These are phyloP conservation scores for Centaurea solstitialis DNA, from an alignment of 129 eudicot genomes.

Conservation along the genomic window DNA sequence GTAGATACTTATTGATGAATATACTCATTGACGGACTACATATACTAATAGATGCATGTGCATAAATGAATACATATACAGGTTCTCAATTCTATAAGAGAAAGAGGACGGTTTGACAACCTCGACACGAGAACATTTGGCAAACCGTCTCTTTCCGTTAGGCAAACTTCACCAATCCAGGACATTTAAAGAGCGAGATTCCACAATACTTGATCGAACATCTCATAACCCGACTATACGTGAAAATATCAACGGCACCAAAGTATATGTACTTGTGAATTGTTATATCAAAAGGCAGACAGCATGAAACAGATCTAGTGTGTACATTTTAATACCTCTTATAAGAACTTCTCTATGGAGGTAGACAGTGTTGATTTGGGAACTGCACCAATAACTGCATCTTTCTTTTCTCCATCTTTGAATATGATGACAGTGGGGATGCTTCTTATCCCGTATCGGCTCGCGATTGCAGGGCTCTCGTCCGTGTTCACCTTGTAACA, in stretches of 20 bases:
- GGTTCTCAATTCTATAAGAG: no score
- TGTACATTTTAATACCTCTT: constrained; percentile 25
- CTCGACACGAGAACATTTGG: background rate
- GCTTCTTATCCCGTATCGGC: constrained; percentile 83
- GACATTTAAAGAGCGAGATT: background rate
- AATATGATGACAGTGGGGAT: constrained; percentile 90
- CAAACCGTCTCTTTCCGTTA: background rate
- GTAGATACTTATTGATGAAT: no score
- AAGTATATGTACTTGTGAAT: constrained; percentile 29
- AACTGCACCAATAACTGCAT: constrained; percentile 93
- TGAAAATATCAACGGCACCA: constrained; percentile 24
- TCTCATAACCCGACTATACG: constrained; percentile 50
- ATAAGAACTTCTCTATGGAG: constrained; percentile 76
- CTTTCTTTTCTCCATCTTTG: constrained; percentile 93
- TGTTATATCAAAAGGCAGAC: constrained; percentile 28
- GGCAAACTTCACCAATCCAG: background rate
- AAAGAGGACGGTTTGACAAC: constrained; percentile 10
- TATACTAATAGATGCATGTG: no score
- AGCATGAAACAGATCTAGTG: constrained; percentile 29
- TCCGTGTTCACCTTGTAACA: constrained; percentile 92
- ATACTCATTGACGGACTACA: no score
- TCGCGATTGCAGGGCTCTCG: constrained; percentile 74
- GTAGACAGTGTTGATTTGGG: constrained; percentile 67
- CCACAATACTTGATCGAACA: constrained; percentile 6
- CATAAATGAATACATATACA: no score